Evolutionary conservation across 2,329 filamentous ascomycete genomes (phyloP).

Genomic region (Penicillium frequentans): DNA sequence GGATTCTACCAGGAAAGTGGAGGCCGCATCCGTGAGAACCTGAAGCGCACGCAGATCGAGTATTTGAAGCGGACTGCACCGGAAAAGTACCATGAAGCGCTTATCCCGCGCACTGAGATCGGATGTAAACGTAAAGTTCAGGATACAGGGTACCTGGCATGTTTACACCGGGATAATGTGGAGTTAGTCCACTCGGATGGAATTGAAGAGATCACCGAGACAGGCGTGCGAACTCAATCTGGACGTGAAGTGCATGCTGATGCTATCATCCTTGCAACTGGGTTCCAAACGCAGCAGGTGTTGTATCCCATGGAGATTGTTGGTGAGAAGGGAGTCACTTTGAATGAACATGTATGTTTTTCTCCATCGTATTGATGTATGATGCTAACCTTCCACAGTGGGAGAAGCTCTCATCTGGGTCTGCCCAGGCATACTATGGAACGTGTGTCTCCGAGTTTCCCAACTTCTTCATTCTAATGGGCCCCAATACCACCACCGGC

Average conservation of each 20-base stretch:
- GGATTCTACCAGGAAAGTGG: constrained; percentile 37
- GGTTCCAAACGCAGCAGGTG: constrained; percentile 51
- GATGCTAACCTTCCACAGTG: constrained; percentile 30
- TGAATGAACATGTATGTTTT: constrained; percentile 31
- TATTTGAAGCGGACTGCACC: constrained; percentile 49
- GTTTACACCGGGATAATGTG: constrained; percentile 43
- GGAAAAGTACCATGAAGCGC: constrained; percentile 44
- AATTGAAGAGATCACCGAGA: constrained; percentile 39
- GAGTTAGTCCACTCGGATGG: constrained; percentile 45
- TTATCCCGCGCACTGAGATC: constrained; percentile 47
- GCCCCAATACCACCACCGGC: constrained; percentile 50
- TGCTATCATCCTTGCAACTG: constrained; percentile 51
- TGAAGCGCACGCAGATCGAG: constrained; percentile 39
- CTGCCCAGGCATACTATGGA: constrained; percentile 48
- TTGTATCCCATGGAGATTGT: constrained; percentile 50
- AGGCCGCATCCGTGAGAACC: constrained; percentile 32
- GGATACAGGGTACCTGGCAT: constrained; percentile 49
- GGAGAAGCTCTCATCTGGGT: constrained; percentile 27
- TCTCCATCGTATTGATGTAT: too few species aligned
- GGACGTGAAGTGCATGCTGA: constrained; percentile 44
- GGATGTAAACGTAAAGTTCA: constrained; percentile 52
- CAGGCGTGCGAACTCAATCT: constrained; percentile 40
- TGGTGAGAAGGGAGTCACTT: constrained; percentile 39
- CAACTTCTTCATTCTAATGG: constrained; percentile 50
- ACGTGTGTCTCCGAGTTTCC: constrained; percentile 50